Conservation (phyloP, 805 yeast species). For the Torulaspora indica region DNA sequence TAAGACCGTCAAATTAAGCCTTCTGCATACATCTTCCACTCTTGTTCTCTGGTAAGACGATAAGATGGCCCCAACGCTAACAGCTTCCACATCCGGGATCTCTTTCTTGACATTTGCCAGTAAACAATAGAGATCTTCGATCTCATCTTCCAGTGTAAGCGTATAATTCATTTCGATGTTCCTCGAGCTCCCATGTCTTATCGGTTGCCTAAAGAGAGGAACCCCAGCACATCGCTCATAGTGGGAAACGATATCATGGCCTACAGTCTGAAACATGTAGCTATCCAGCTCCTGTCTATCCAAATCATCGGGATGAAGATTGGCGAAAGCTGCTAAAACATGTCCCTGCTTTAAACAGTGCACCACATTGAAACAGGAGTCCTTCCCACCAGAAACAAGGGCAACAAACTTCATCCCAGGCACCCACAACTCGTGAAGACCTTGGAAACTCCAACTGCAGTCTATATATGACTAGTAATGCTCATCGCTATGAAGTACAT, state of each 20-base stretch:
- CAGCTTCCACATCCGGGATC: slow-evolving; percentile 76
- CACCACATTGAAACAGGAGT: slow-evolving; percentile 82
- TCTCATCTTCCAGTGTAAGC: slow-evolving; percentile 71
- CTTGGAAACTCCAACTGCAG: no score
- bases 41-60: slow-evolving; percentile 94
- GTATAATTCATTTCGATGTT: slow-evolving; percentile 66
- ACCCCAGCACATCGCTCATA: slow-evolving; percentile 69
- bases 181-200: slow-evolving; percentile 52
- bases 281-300: slow-evolving; percentile 74
- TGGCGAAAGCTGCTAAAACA: slow-evolving; percentile 78
- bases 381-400: slow-evolving; percentile 92
- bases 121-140: slow-evolving; percentile 69
- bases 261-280: slow-evolving; percentile 97
- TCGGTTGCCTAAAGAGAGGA: slow-evolving; percentile 70
- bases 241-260: slow-evolving; percentile 66
- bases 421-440: no score
- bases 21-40: slow-evolving; percentile 82
- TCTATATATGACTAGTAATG: background rate
- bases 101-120: slow-evolving; percentile 43
- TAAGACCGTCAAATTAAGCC: slow-evolving; percentile 63
- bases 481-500: no score
- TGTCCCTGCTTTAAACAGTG: slow-evolving; percentile 87
- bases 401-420: slow-evolving; percentile 90
- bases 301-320: slow-evolving; percentile 60
- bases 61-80: slow-evolving; percentile 92